Evolutionary conservation across 179 eudicot species (phyloP).

Genomic region (Amaranthus tricolor): DNA sequence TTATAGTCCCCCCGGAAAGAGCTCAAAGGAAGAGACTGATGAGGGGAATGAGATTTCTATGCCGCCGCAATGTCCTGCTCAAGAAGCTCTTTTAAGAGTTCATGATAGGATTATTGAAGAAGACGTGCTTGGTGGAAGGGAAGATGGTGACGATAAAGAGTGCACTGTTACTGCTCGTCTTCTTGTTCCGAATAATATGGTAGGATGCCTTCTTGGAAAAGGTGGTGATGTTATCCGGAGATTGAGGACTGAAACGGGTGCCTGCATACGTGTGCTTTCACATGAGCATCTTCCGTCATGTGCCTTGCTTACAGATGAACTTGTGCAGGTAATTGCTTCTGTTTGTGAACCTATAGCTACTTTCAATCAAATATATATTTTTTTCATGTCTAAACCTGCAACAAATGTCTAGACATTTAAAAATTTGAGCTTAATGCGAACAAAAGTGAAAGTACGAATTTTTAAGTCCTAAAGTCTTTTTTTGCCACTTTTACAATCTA

Average conservation of each 20-base stretch:
- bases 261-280: constrained; percentile 77
- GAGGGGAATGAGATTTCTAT: constrained; percentile 34
- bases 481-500: too few species aligned
- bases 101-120: constrained; percentile 71
- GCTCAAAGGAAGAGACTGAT: constrained; percentile 22
- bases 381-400: background rate
- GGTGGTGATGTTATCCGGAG: constrained; percentile 80
- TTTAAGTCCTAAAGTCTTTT: too few species aligned
- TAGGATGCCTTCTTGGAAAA: constrained; percentile 78
- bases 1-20: constrained; percentile 54
- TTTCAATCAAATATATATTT: background rate
- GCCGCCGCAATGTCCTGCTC: constrained; percentile 73
- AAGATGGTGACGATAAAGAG: constrained; percentile 35
- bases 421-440: too few species aligned
- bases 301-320: constrained; percentile 67
- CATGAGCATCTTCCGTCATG: constrained; percentile 69
- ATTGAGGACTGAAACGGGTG: constrained; percentile 78
- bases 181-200: constrained; percentile 71
- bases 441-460: too few species aligned
- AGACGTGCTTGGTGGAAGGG: constrained; percentile 47
- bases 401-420: too few species aligned
- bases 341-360: too few species aligned
- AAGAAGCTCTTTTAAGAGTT: constrained; percentile 75
- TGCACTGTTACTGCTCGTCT: constrained; percentile 56
- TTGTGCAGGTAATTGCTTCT: constrained; percentile 64